These are phyloP conservation scores for Colletotrichum graminicola DNA, from an alignment of 2,329 filamentous ascomycete genomes.

Conservation along the genomic window DNA sequence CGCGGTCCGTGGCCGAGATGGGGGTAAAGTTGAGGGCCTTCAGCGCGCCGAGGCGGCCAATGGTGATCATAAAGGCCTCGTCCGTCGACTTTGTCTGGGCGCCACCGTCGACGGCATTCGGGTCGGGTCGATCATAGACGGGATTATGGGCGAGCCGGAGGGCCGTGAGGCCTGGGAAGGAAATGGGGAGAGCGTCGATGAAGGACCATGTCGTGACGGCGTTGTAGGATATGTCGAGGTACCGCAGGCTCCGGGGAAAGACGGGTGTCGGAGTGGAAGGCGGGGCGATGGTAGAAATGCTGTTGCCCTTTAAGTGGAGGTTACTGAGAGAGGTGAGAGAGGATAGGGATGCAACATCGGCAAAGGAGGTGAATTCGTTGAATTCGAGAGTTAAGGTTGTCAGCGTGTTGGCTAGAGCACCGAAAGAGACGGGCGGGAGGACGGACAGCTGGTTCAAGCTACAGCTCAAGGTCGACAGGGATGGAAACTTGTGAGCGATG, in stretches of 20 bases:
- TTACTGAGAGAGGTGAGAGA: conserved; percentile 65
- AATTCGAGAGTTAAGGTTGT: conserved; percentile 77
- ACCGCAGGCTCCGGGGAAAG: conserved; percentile 68
- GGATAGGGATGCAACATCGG: conserved; percentile 67
- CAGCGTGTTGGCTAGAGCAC: conserved; percentile 63
- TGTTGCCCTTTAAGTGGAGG: conserved; percentile 82
- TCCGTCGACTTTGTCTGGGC: conserved; percentile 69
- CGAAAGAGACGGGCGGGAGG: conserved; percentile 59
- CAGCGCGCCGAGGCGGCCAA: conserved; percentile 79
- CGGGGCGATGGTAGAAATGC: conserved; percentile 63
- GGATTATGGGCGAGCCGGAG: conserved; percentile 90
- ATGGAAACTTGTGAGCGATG: conserved; percentile 65
- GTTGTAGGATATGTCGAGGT: conserved; percentile 82
- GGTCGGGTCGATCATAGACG: conserved; percentile 72
- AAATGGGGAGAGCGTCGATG: conserved; percentile 73
- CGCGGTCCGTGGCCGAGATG: conserved; percentile 79
- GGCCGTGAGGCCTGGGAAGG: conserved; percentile 79
- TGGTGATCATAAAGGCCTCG: conserved; percentile 89
- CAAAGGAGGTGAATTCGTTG: conserved; percentile 74
- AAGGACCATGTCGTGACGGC: conserved; percentile 77
- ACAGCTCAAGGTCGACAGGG: conserved; percentile 63
- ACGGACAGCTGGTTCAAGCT: conserved; percentile 69
- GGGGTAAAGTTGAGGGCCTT: conserved; percentile 78
- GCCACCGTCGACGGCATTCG: conserved; percentile 50
- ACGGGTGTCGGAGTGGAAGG: conserved; percentile 53